These are phyloP conservation scores for Mycena sanguinolenta DNA, from an alignment of 768 basidiomycete genomes.

Conservation along the genomic window DNA sequence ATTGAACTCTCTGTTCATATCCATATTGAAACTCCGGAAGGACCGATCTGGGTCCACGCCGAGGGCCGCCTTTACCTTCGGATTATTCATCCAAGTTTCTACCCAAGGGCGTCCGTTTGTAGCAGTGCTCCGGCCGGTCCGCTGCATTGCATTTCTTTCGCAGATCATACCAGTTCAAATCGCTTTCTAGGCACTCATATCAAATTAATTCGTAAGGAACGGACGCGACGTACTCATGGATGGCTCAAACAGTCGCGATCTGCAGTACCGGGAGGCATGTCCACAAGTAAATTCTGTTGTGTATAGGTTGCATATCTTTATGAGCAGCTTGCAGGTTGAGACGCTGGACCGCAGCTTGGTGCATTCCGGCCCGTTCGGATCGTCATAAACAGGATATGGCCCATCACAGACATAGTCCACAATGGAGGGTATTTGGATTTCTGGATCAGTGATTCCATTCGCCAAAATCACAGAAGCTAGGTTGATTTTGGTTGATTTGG, in stretches of 20 bases:
- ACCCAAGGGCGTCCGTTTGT: constrained; percentile 62
- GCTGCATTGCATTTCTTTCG: constrained; percentile 59
- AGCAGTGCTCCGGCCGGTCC: constrained; percentile 51
- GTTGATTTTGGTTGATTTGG: constrained; percentile 48
- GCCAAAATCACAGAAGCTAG: constrained; percentile 63
- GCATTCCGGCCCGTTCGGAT: constrained; percentile 58
- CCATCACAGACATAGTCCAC: constrained; percentile 58
- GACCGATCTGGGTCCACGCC: constrained; percentile 49
- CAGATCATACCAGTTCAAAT: constrained; percentile 67
- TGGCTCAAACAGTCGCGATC: constrained; percentile 35
- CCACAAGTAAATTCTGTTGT: constrained; percentile 29
- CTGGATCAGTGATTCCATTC: constrained; percentile 61
- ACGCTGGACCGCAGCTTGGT: constrained; percentile 53
- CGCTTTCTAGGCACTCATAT: constrained; percentile 14
- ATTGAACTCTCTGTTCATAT: constrained; percentile 63
- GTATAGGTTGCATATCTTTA: constrained; percentile 26
- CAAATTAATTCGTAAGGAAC: not conserved
- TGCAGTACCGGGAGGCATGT: constrained; percentile 28
- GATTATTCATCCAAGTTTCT: constrained; percentile 65
- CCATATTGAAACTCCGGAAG: constrained; percentile 45
- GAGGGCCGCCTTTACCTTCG: constrained; percentile 59
- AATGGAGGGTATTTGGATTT: constrained; percentile 59
- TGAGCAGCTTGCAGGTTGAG: constrained; percentile 40
- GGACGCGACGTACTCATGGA: constrained; percentile 27
- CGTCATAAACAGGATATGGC: constrained; percentile 55